phyloP scores from a whole-genome alignment of 2,329 filamentous ascomycete genomes.

The Trichoderma sp. region DNA sequence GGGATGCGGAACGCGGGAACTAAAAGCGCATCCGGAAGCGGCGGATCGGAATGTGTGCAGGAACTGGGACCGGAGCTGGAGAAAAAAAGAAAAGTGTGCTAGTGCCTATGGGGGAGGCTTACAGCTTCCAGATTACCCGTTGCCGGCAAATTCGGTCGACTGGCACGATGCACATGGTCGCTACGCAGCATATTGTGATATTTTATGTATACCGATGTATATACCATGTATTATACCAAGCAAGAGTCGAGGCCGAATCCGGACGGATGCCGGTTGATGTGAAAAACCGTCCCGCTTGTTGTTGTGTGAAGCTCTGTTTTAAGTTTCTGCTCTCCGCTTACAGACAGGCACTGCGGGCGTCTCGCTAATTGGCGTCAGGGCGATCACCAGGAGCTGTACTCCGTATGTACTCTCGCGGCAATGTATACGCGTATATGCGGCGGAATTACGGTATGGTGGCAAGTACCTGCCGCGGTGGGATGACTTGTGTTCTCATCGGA shows the following conservation, averaged over 20 bases:
- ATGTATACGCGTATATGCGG: slow-evolving; percentile 1
- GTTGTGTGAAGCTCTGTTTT: neutral
- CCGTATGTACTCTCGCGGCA: neutral
- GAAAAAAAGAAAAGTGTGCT: neutral
- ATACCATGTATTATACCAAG: neutral
- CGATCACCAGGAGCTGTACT: neutral
- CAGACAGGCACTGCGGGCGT: neutral
- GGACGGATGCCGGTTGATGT: neutral
- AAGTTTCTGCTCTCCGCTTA: neutral
- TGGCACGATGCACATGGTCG: neutral
- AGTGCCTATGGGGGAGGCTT: neutral
- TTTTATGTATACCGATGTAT: too few species aligned
- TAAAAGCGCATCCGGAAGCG: slow-evolving; percentile 11
- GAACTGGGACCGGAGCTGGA: too few species aligned
- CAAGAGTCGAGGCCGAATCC: neutral
- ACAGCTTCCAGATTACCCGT: neutral
- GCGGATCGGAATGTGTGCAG: neutral
- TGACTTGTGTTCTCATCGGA: neutral
- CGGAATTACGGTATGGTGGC: too few species aligned
- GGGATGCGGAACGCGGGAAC: slow-evolving; percentile 7
- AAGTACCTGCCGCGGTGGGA: neutral
- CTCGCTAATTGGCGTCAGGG: neutral
- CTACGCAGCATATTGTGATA: slow-evolving; percentile 5
- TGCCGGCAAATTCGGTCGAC: neutral
- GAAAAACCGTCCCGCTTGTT: too few species aligned